Percentiles rank a stretch among this genome's conserved stretches.
phyloP scores from a whole-genome alignment of 78 protist species.

The Cavenderia fasciculata region DNA sequence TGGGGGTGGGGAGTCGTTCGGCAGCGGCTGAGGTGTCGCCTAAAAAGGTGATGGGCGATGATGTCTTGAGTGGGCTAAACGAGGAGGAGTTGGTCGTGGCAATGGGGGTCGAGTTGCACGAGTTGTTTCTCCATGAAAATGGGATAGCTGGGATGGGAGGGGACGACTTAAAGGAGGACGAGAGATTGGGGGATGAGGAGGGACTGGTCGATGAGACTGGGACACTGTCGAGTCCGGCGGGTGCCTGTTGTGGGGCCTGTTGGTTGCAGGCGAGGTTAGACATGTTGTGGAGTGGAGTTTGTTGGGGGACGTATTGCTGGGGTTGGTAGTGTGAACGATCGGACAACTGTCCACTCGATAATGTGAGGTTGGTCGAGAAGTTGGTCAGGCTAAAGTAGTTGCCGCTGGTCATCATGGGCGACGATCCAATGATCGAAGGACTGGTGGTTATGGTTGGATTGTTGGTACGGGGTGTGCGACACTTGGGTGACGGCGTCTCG shows the following conservation, averaged over 20 bases:
- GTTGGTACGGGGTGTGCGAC: constrained; percentile 65
- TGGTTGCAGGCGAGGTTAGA: background rate
- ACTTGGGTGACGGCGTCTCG: constrained; percentile 74
- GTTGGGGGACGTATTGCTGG: background rate
- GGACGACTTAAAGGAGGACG: constrained; percentile 12
- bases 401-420: constrained; percentile 53
- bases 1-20: background rate
- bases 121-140: background rate
- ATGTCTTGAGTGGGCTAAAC: background rate
- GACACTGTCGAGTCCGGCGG: background rate
- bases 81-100: background rate
- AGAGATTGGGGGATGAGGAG: constrained; percentile 12
- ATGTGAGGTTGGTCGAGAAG: constrained; percentile 23
- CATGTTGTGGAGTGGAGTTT: background rate
- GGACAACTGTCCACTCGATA: background rate
- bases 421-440: constrained; percentile 20
- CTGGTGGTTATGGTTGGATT: too few relatives aligned
- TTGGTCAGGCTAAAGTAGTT: constrained; percentile 40
- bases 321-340: background rate
- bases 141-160: constrained; percentile 58
- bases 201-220: constrained; percentile 10
- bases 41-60: background rate
- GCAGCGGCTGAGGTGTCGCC: background rate
- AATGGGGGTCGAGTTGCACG: background rate
- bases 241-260: background rate